Evolutionary conservation across 2,329 filamentous ascomycete genomes (phyloP), one percentile per base, ranked within the genome.

Genomic region (Mycosphaerella arachidis): DNA sequence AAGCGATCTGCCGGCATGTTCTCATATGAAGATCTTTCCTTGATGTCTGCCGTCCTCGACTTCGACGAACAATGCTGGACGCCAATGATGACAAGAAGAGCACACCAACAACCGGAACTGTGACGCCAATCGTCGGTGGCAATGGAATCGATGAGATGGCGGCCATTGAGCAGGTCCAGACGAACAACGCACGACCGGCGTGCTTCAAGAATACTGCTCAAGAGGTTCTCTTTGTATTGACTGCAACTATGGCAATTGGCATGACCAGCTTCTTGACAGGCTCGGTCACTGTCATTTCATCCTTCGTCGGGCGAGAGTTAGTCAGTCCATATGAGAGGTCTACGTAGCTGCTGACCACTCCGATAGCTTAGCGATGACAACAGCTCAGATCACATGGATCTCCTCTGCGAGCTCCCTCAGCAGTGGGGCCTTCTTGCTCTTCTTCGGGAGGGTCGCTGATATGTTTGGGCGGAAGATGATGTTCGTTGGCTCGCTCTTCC

Each of bases 311-410:
- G 1, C 55, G 59, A 56, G 55, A 53, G 61, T 63, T 27, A 35
- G 61, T 60, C 4, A n/a, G 16, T 48, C 16, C 33, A 46, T 4
- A 9, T 13, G 9, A 10, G 29, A 10, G n/a, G 12, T 20, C 54
- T 29, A 55, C 40, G 16, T 29, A n/a, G 50, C 35, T 35, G 69
- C 73, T 13, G 83, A 87, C 61, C 71, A 89, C 20, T n/a, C 31
- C 8, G 1, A 27, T 30, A 59, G 57, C 20, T 40, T 59, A 57
- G 68, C 77, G 50, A 89, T 89, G 86, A 83, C 81, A 2, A 84
- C 82, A 51, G 83, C 85, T 1, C 80, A 90, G 67, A 82, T 89
- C 27, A 86, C 86, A 0, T 89, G 86, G 86, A 85, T 89, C 61
- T 80, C 79, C 51, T 85, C 85, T 7, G 81, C 85, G n/a, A 79